A percentile compares a stretch with the other conserved stretches of the same genome.
Conservation (phyloP, 2,329 filamentous ascomycete species). For the Fusarium temperatum region DNA sequence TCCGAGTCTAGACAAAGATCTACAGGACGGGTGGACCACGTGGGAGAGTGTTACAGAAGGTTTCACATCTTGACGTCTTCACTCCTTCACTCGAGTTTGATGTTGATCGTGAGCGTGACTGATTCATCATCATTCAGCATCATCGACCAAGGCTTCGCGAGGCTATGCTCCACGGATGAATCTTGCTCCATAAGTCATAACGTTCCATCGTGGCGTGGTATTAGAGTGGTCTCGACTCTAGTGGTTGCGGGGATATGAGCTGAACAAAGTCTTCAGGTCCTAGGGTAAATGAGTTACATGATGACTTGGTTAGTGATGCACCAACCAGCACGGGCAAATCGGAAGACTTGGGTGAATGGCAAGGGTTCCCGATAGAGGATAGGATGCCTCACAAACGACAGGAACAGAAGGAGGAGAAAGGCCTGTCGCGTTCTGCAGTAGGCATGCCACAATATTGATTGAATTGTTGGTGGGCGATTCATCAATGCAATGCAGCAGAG, state of each 20-base stretch:
- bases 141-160: neutral
- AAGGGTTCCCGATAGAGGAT: constrained; percentile 10
- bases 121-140: neutral
- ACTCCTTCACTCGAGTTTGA: constrained; percentile 6
- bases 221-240: constrained; percentile 15
- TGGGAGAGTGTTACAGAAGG: constrained; percentile 25
- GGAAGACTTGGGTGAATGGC: constrained; percentile 9
- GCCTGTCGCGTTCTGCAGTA: neutral
- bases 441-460: neutral
- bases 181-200: neutral
- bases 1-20: neutral
- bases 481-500: constrained; percentile 20
- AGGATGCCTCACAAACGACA: constrained; percentile 24
- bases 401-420: constrained; percentile 15
- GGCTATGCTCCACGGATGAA: neutral
- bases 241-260: constrained; percentile 1
- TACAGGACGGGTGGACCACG: constrained; percentile 30
- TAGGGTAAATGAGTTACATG: constrained; percentile 4
- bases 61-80: constrained; percentile 1
- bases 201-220: constrained; percentile 21
- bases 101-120: constrained; percentile 19
- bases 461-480: neutral
- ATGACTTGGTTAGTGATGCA: neutral
- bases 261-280: neutral
- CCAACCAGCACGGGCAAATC: constrained; percentile 8